Base-by-base conservation (phyloP, 1,284 basidiomycete species). In the Bjerkandera adusta region DNA sequence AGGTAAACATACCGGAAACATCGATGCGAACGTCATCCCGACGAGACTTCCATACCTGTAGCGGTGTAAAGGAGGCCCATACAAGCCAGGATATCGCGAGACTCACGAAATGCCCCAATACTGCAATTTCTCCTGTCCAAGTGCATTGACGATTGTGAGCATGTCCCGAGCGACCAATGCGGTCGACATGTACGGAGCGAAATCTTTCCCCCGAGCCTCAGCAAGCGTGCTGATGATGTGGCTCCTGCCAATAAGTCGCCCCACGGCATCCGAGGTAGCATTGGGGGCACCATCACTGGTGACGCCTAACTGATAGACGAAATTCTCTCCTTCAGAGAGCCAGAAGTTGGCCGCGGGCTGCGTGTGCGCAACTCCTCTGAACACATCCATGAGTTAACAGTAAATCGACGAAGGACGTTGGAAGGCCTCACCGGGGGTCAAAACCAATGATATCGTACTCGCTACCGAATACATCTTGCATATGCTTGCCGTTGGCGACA, bases 401-500 rank as follows among this genome's bases (percentile, higher is more conserved):
- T 16, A n/a, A n/a, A n/a, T n/a, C n/a, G n/a, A n/a, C n/a, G n/a
- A n/a, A n/a, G n/a, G n/a, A n/a, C n/a, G n/a, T n/a, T n/a, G n/a
- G 8, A 18, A 24, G 20, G 6, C 41, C 3, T n/a, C 15, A 51
- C 49, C 67, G 53, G 15, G 67, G 66, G 52, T 68, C 66, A 45
- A 68, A 67, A 2, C 65, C 61, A 22, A 69, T 49, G 11, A 67
- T 49, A 41, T 67, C 66, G 39, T 55, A 68, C 16, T 60, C 57
- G 4, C 56, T 58, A 4, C 65, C 66, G 3, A 67, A 21, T 0
- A 56, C 20, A 12, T 40, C 32, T 33, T 45, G 45, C 3, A 51
- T 32, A 2, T 1, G n/a, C n/a, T 24, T 18, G 2, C 49, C 49
- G 7, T 18, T 8, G 3, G 18, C 10, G 11, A 5, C 5, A 5